These are phyloP conservation scores for Fusarium sp. DNA, from an alignment of 2,329 filamentous ascomycete species.

Conservation along the genomic window DNA sequence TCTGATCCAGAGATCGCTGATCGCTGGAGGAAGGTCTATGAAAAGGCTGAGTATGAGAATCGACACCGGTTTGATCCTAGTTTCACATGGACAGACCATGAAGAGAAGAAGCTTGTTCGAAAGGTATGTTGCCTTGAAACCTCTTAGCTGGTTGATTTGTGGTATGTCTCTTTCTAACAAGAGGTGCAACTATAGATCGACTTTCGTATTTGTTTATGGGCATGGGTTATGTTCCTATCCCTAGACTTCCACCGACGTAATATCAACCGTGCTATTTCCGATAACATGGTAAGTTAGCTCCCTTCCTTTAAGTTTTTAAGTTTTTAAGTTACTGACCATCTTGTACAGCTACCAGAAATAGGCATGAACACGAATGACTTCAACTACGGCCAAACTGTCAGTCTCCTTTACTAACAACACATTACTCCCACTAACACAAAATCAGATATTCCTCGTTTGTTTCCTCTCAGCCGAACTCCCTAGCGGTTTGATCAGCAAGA, in stretches of 20 bases:
- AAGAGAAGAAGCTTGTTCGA: conserved; percentile 59
- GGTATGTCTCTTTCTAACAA: conserved; percentile 19
- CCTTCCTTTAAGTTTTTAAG: not conserved
- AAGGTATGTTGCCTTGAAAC: conserved; percentile 49
- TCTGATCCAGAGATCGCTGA: conserved; percentile 62
- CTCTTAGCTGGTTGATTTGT: no score
- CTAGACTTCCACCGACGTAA: conserved; percentile 60
- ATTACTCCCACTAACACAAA: not conserved
- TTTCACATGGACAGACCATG: conserved; percentile 58
- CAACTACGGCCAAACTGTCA: conserved; percentile 56
- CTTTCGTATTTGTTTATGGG: conserved; percentile 51
- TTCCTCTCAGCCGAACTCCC: conserved; percentile 62
- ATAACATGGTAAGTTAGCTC: conserved; percentile 49
- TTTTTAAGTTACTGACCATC: no score
- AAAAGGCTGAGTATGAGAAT: conserved; percentile 68
- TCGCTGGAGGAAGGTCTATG: conserved; percentile 65
- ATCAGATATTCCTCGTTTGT: conserved; percentile 55
- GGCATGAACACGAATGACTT: conserved; percentile 59
- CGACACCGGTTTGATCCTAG: conserved; percentile 66
- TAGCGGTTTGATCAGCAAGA: conserved; percentile 62
- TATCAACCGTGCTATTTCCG: conserved; percentile 57
- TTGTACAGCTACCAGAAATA: conserved; percentile 49
- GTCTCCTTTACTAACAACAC: not conserved
- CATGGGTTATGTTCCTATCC: conserved; percentile 61
- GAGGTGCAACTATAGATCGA: conserved; percentile 57